Percentiles rank a stretch among this genome's conserved stretches.
These are phyloP conservation scores for Luffa acutangula DNA, from an alignment of 306 rosid species.

Conservation along the genomic window DNA sequence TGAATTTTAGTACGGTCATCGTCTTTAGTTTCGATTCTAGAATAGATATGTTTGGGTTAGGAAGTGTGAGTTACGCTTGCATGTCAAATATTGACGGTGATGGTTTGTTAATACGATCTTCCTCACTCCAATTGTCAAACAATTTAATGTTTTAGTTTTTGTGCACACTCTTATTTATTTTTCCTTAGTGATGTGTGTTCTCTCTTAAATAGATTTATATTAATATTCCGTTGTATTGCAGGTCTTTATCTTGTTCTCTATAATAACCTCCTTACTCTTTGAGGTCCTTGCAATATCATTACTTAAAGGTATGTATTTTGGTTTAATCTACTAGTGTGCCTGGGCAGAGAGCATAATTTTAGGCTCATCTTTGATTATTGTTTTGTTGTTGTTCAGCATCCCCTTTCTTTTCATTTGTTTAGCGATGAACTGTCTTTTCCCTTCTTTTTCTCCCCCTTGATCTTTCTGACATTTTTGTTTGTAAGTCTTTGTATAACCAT, in stretches of 20 bases:
- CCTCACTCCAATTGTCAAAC: not conserved
- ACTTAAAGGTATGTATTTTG: constrained; percentile 54
- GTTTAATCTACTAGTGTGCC: constrained; percentile 9
- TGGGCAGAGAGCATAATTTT: not conserved
- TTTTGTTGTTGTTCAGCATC: not conserved
- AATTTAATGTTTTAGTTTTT: not conserved
- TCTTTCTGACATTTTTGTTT: not conserved
- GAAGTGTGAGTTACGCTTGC: not conserved
- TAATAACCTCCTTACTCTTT: constrained; percentile 45
- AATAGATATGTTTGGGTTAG: not conserved
- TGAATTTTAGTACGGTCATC: not conserved
- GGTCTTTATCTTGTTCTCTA: constrained; percentile 76
- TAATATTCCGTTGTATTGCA: constrained; percentile 28
- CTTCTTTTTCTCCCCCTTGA: not conserved
- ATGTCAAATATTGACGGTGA: not conserved
- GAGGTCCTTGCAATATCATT: constrained; percentile 55
- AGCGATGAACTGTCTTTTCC: not conserved
- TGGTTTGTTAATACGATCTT: not conserved
- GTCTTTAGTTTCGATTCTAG: not conserved
- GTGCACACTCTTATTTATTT: not conserved
- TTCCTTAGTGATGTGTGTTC: not conserved
- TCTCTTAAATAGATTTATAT: not conserved
- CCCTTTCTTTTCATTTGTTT: not conserved
- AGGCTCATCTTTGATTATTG: not conserved
- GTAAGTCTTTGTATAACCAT: not conserved